Evolutionary conservation across 1,284 basidiomycete species (phyloP).

Genomic region (Mycena sp.): DNA sequence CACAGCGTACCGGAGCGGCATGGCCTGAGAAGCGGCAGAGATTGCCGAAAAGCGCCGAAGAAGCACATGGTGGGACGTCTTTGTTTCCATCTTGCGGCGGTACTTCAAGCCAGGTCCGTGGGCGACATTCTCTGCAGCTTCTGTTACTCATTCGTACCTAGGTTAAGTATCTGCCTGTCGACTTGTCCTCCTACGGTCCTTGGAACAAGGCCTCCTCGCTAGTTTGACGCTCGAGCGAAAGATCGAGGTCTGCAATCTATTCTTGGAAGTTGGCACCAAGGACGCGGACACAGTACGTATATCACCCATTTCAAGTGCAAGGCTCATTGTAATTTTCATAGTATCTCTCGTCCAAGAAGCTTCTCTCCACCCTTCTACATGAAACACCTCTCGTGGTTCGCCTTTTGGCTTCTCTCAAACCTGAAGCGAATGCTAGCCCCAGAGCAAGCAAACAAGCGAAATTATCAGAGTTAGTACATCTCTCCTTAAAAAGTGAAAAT

Average conservation of each 20-base stretch:
- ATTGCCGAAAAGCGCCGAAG: no score
- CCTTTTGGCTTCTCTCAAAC: slow-evolving; percentile 67
- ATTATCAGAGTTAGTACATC: slow-evolving; percentile 59
- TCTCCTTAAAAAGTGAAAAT: slow-evolving; percentile 3
- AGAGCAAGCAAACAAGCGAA: slow-evolving; percentile 72
- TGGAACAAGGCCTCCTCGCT: slow-evolving; percentile 63
- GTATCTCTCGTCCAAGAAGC: slow-evolving; percentile 60
- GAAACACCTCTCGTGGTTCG: slow-evolving; percentile 64
- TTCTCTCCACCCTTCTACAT: slow-evolving; percentile 57
- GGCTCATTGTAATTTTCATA: slow-evolving; percentile 35
- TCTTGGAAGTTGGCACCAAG: slow-evolving; percentile 60
- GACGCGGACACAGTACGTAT: slow-evolving; percentile 58
- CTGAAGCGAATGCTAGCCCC: slow-evolving; percentile 48
- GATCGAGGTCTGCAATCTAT: slow-evolving; percentile 59
- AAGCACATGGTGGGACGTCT: slow-evolving; percentile 59
- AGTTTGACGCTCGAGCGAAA: slow-evolving; percentile 62
- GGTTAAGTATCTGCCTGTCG: slow-evolving; percentile 45
- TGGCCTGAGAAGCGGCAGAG: no score
- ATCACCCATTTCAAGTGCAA: background rate
- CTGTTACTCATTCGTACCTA: slow-evolving; percentile 26
- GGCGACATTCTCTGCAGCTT: background rate
- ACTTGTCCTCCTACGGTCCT: slow-evolving; percentile 50
- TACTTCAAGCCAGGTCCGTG: slow-evolving; percentile 59
- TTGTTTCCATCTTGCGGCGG: slow-evolving; percentile 52
- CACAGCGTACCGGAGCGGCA: no score